Base-by-base conservation (phyloP, 805 yeast genomes). In the Yarrowia porcina region DNA sequence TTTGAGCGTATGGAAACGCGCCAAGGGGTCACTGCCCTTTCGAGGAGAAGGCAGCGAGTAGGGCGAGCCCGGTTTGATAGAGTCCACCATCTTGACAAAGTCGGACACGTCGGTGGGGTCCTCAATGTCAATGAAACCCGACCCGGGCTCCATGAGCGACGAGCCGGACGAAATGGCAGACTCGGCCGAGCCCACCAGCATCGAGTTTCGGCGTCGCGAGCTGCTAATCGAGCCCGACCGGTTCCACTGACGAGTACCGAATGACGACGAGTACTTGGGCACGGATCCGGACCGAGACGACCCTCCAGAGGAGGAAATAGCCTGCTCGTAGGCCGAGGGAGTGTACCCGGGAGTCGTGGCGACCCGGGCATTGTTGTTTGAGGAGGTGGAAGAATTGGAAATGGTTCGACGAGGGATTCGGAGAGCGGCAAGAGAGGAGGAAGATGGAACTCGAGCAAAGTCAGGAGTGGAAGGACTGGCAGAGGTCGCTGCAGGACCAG, bases 21-120 rank as follows among this genome's bases (percentile, higher is more conserved):
- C 69, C 47, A 76, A 66, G 7, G 75, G 67, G 47, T 71, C 65
- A 12, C 35, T 20, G 44, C 36, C 17, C 30, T 41, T 42, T 27
- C 60, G 50, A 15, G 52, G 56, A 10, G 44, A 59, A 6, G 21
- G 64, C 38, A 30, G 64, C 27, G 49, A 41, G 39, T 30, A 42
- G 68, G 61, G 78, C 41, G 81, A 77, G 23, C 84, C 72, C 44
- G 83, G 88, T 9, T 80, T 77, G 67, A 83, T 84, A 49, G 83
- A 82, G 66, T 89, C 94, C 45, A 89, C 82, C 79, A 87, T 77
- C 66, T 82, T 79, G 49, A 89, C 87, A 76, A 89, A 89, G 57
- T 87, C 89, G 64, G 86, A 80, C 18, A 89, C 77, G 23, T 72
- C 76, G 17, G 69, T 64, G 36, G 61, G 61, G 28, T 39, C 47